A percentile compares a stretch with the other conserved stretches of the same genome.
Conservation (phyloP, 805 yeast species). For the Monosporozyma unispora region DNA sequence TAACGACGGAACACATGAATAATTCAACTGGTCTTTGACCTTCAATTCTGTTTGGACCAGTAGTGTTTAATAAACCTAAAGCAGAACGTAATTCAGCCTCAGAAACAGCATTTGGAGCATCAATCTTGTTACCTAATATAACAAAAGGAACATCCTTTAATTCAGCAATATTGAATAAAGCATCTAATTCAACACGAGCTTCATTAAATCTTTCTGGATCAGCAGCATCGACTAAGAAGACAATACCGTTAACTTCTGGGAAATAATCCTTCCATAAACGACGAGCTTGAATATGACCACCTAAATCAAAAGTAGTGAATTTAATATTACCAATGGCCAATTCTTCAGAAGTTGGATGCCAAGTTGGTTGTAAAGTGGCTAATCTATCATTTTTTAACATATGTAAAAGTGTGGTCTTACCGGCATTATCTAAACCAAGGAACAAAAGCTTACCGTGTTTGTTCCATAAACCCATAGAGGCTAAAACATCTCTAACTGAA, state of each 20-base stretch:
- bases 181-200: constrained; percentile 90
- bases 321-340: constrained; percentile 92
- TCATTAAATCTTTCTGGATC: constrained; percentile 93
- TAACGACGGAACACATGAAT: constrained; percentile 94
- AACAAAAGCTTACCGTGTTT: constrained; percentile 94
- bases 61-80: constrained; percentile 77
- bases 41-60: constrained; percentile 72
- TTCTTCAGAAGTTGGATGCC: constrained; percentile 98
- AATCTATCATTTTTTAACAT: constrained; percentile 91
- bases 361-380: constrained; percentile 95
- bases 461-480: constrained; percentile 78
- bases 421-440: constrained; percentile 96
- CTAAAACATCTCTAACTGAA: constrained; percentile 62
- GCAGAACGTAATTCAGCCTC: constrained; percentile 91
- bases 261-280: constrained; percentile 98
- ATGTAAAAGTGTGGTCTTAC: constrained; percentile 84
- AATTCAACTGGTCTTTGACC: constrained; percentile 87
- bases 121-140: constrained; percentile 93
- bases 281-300: constrained; percentile 98
- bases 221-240: constrained; percentile 92
- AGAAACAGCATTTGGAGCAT: constrained; percentile 85
- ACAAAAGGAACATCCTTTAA: constrained; percentile 83
- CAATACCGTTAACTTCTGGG: constrained; percentile 98
- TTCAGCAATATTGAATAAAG: constrained; percentile 87
- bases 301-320: constrained; percentile 96